Base-by-base conservation (phyloP, 208 protist species). In the Leptomonas seymouri region DNA sequence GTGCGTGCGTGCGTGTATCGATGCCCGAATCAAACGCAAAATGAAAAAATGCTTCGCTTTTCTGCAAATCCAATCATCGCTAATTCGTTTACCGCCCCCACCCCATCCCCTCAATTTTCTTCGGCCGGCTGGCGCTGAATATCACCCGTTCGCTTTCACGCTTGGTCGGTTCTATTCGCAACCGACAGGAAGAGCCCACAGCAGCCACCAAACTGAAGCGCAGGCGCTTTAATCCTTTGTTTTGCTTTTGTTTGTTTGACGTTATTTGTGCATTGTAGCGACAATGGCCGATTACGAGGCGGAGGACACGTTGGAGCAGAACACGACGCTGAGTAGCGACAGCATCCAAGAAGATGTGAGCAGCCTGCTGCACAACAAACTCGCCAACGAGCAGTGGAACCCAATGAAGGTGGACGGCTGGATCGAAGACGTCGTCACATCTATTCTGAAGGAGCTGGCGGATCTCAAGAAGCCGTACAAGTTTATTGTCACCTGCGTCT, bases 401-500 rank as follows among this genome's bases (percentile, higher is more conserved):
- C 62, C 85, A 7, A 68, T 76, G 14, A 97, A 97, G 74, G 93
- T 96, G 30, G 88, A 96, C 44, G 76, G 48, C 11, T 96, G 90
- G 91, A 76, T 89, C 0, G 88, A 93, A 53, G 89, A 96, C 56
- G 90, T 97, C 57, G 82, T 94, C 27, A 79, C 81, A 14, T 63
- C 70, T 18, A 74, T 87, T 3, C 60, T 97, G 39, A 94, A 92
- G 63, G 81, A 92, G 36, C 82, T 97, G 31, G 82, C 90, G 11
- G 93, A 97, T 46, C 62, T 95, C 64, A 94, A 96, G 63, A 97
- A 97, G 65, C 94, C 94, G 9, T 98, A 96, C 83, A 98, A 98
- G 71, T 98, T 91, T 55, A 70, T 97, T 25, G 92, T 97, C 23
- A 93, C 86, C 44, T 93, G 84, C 62, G 78, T 93, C 14, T 80